A percentile compares a stretch with the other conserved stretches of the same genome.
Evolutionary conservation across 1,284 basidiomycete genomes (phyloP).

Genomic region (Ustilago trichophora): DNA sequence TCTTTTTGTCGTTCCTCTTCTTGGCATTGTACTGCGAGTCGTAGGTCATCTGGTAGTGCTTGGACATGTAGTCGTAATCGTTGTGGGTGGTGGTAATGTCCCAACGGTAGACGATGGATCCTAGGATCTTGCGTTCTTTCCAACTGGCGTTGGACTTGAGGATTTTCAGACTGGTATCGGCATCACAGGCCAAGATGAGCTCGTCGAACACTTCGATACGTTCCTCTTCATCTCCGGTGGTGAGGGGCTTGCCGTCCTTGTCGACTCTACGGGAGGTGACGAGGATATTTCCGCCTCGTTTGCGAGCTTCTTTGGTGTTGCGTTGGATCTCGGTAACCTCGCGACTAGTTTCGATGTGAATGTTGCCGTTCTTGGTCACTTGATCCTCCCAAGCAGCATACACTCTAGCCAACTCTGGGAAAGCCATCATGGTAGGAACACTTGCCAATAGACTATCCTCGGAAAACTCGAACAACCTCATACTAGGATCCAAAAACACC

Average conservation of each 20-base stretch:
- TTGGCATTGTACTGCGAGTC: constrained; percentile 66
- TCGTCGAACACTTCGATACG: constrained; percentile 72
- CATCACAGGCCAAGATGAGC: constrained; percentile 73
- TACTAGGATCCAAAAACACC: constrained; percentile 73
- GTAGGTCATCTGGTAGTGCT: constrained; percentile 66
- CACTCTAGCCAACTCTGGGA: constrained; percentile 69
- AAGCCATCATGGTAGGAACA: constrained; percentile 68
- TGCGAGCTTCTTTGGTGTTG: constrained; percentile 44
- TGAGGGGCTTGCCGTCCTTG: constrained; percentile 40
- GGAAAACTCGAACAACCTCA: constrained; percentile 67
- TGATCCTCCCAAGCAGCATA: constrained; percentile 71
- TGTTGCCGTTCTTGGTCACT: constrained; percentile 69
- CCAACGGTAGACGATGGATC: constrained; percentile 71
- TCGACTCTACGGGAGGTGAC: constrained; percentile 43
- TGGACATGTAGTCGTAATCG: constrained; percentile 72
- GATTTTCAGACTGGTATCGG: constrained; percentile 73
- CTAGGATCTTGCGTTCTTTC: constrained; percentile 73
- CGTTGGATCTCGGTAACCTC: constrained; percentile 69
- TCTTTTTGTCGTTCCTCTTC: constrained; percentile 66
- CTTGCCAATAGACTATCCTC: constrained; percentile 67
- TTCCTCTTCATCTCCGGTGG: constrained; percentile 37
- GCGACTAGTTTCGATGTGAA: constrained; percentile 68
- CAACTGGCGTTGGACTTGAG: constrained; percentile 72
- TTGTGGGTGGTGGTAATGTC: constrained; percentile 74
- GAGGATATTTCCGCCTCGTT: constrained; percentile 50